A percentile compares a stretch with the other conserved stretches of the same genome.
phyloP scores from a whole-genome alignment of 108 stramenopile species.

The Cyclostephanos invisitatus region DNA sequence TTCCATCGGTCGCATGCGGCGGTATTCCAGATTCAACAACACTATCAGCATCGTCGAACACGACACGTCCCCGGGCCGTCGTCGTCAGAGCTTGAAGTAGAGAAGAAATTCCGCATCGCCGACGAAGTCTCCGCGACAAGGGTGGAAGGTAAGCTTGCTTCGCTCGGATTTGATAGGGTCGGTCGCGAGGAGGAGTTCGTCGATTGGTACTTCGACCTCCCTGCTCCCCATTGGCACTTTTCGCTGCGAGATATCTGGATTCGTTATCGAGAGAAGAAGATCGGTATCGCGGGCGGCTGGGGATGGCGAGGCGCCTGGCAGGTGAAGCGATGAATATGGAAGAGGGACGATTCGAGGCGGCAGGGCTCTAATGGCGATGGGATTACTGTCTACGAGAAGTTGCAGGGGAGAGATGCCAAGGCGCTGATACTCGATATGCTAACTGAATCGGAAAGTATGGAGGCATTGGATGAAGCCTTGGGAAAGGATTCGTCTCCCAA shows the following conservation, averaged over 20 bases:
- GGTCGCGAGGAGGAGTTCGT: slow-evolving; percentile 34
- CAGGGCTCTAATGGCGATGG: slow-evolving; percentile 8
- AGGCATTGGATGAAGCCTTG: background rate
- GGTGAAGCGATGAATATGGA: slow-evolving; percentile 27
- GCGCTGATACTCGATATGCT: slow-evolving; percentile 38
- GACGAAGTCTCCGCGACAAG: slow-evolving; percentile 13
- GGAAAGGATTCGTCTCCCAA: background rate
- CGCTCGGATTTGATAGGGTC: slow-evolving; percentile 26
- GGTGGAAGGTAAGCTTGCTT: slow-evolving; percentile 18
- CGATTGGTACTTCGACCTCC: slow-evolving; percentile 50
- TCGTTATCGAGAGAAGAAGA: slow-evolving; percentile 45
- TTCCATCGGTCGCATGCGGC: too few relatives aligned
- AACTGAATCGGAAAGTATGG: background rate
- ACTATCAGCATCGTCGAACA: too few relatives aligned
- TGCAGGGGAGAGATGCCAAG: slow-evolving; percentile 38
- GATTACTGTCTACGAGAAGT: slow-evolving; percentile 40
- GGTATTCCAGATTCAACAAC: too few relatives aligned
- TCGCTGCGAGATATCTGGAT: slow-evolving; percentile 40
- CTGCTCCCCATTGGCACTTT: slow-evolving; percentile 39
- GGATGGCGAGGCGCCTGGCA: slow-evolving; percentile 50
- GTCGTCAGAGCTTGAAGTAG: slow-evolving; percentile 36
- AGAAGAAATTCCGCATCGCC: slow-evolving; percentile 45
- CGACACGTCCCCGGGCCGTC: too few relatives aligned
- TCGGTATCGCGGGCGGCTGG: slow-evolving; percentile 22
- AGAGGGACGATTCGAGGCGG: background rate